Base-by-base conservation (phyloP, 2,329 filamentous ascomycete genomes). In the Alternaria metachromatica region DNA sequence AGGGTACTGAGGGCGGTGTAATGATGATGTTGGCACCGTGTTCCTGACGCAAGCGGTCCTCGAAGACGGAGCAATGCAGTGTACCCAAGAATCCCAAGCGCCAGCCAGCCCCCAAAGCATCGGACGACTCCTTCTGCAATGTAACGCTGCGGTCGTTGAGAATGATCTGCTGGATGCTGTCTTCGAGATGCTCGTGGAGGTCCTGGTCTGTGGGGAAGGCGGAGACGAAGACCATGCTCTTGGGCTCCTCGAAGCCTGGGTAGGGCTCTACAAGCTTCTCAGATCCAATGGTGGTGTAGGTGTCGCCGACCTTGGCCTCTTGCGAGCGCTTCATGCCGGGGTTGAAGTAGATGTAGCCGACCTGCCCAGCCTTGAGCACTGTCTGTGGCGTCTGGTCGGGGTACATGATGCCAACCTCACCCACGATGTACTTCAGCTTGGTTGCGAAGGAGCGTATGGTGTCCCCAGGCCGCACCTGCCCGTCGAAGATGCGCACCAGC, bases 171-270 rank as follows among this genome's bases (percentile, higher is more conserved):
- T 91, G 91, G 76, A 99, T 97, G 79, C 94, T 97, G 79, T 98
- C 95, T 67, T 96, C 93, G 5, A 99, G 84, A 75, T 94, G 92
- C 46, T 88, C 87, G 76, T 97, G 95, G 78, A 97, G 93, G 72
- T 90, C 85, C 71, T 97, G 94, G 74, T 99, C 94, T 0, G 94
- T 94, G 0, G 96, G 96, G 73, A 97, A 99, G 0, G 96, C 96
- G 1, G 95, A 94, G 5, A 99, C 96, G 72, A 99, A 99, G 5
- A 99, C 96, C 96, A 99, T 99, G 6, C 94, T 92, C 80, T 99
- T 97, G 1, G 96, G 95, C 79, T 99, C 96, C 77, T 97, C 95
- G 65, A 99, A 99, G 3, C 95, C 96, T 0, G 94, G 93, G 58
- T 94, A 90, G 12, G 92, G 89, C 78, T 94, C 86, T 3, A 99